Base-by-base conservation (phyloP, 805 yeast genomes). In the Candida caryicola region DNA sequence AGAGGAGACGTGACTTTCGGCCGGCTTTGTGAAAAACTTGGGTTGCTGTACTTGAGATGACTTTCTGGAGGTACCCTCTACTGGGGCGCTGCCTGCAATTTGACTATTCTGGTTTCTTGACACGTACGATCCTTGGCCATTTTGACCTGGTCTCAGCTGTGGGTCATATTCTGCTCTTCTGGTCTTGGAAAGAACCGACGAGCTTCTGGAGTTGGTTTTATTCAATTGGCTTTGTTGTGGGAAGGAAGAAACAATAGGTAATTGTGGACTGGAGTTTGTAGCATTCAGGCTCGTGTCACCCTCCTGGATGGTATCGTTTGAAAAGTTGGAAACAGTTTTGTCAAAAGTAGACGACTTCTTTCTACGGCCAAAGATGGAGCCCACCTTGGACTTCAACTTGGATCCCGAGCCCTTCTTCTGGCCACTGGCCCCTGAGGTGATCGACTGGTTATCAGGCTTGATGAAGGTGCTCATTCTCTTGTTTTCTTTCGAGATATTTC, bases 351-450 rank as follows among this genome's bases (percentile, higher is more conserved):
- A 21, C 8, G 48, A 40, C 19, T 44, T 32, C 36, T 30, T 29
- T 30, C 49, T 57, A 46, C 79, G 75, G 31, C 84, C 81, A 51
- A 85, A 79, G 45, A 85, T 76, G 1, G 93, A 82, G 7, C 95
- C 95, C 40, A 85, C 82, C 52, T 68, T 79, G 4, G 89, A 82
- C 59, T 77, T 78, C 50, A 85, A 59, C 32, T 71, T 73, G n/a
- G 66, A 61, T 23, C 56, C 54, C 37, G 55, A 54, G 42, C 60
- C 60, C 32, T 59, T 59, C 36, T 59, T 51, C 14, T 60, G 44
- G 13, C 46, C 41, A 6, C 41, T 19, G 21, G 54, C 33, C 1
- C 43, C 45, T 2, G 59, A 45, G 30, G 23, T 33, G 17, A 43
- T 30, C 5, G 44, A 37, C 13, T 40, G 42, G 21, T 36, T 34